These are phyloP conservation scores for Podila clonocystis DNA, from an alignment of 192 early-diverging fungal species.

Conservation along the genomic window DNA sequence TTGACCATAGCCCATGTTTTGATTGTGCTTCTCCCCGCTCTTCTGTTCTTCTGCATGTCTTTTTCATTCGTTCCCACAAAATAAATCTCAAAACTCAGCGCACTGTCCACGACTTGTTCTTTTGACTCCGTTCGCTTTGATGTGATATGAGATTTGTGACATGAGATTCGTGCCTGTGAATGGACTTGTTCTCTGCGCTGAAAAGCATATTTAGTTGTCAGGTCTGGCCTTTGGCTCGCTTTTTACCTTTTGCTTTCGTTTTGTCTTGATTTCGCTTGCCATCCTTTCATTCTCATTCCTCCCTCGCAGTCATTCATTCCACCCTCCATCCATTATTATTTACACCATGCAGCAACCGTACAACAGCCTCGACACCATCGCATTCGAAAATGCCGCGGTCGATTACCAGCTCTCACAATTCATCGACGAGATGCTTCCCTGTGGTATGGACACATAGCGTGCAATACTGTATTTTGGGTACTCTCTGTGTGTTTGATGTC, in stretches of 20 bases:
- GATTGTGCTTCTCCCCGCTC: no score
- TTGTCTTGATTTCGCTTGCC: not conserved
- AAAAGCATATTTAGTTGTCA: not conserved
- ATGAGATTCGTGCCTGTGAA: no score
- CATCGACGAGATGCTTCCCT: constrained; percentile 52
- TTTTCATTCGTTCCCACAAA: no score
- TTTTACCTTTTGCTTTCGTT: not conserved
- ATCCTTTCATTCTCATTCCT: not conserved
- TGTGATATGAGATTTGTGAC: no score
- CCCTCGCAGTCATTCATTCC: not conserved
- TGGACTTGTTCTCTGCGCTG: no score
- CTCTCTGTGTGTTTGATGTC: not conserved
- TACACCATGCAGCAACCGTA: not conserved
- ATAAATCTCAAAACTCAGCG: no score
- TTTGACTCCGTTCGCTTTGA: no score
- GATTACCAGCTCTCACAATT: constrained; percentile 50
- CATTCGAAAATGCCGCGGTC: constrained; percentile 53
- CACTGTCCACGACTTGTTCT: no score
- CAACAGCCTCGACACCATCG: constrained; percentile 37
- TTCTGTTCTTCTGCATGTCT: no score
- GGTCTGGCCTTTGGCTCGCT: not conserved
- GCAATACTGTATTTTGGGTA: not conserved
- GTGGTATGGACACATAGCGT: constrained; percentile 13
- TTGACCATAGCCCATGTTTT: no score
- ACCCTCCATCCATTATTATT: not conserved